Evolutionary conservation across 495 filamentous ascomycete genomes (phyloP), one percentile per base, ranked within the genome.

Genomic region (Aspergillus funiculosus): DNA sequence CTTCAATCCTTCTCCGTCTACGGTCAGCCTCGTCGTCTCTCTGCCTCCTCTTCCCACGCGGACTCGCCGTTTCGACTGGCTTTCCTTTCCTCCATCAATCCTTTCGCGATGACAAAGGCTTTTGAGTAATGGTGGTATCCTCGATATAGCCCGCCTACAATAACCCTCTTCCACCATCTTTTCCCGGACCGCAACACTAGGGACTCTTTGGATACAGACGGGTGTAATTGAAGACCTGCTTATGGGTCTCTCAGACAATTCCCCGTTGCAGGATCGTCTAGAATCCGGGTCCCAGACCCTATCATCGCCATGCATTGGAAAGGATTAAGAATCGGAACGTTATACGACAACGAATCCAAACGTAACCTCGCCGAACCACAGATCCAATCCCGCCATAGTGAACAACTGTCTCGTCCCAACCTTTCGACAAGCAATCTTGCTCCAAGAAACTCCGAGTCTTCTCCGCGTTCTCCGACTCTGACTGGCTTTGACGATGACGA

Each of bases 281-380:
- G 39, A 25, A 43, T 22, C 31, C 21, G 35, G 29, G 20, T 49
- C 38, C 19, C 42, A 39, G 31, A 26, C 48, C 48, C 38, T 41
- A 39, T 51, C 59, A 52, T 52, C 59, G 60, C 54, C 56, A 73
- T 73, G 70, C 66, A 69, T 66, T 71, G 70, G 66, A 72, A 71
- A 66, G 66, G 63, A 29, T 54, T 70, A 26, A 66, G 70, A 39
- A 54, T 73, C 22, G 63, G 62, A 49, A 47, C 55, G 31, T 58
- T 63, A 39, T 64, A 70, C 53, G 58, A 57, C 48, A 64, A 47
- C 52, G 61, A 59, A 11, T 55, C 63, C 44, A 72, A 68, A 54
- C 67, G 66, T 32, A 68, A 59, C 43, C 48, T 60, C 24, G 50
- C 64, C 21, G 64, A 70, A 32, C 49, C 62, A 6, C 60, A 58